Evolutionary conservation across 2,329 filamentous ascomycete genomes (phyloP), one percentile per base, ranked within the genome.

Genomic region (Trichoderma koningiopsis): DNA sequence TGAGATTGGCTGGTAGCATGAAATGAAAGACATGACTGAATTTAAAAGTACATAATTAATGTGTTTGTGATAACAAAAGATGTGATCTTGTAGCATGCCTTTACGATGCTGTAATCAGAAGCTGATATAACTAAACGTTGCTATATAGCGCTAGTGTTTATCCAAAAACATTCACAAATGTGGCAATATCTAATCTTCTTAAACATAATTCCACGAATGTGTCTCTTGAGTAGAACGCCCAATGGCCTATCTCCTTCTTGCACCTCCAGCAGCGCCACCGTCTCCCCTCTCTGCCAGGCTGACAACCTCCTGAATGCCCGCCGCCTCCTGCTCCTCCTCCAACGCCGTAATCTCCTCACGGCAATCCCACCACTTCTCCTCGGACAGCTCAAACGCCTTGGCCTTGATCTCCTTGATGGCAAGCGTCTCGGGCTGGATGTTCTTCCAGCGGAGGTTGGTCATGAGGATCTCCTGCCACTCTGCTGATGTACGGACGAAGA

Each of bases 291-390:
- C 93, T 61, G 91, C 89, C 76, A 98, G 83, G 76, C 91, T 96
- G 67, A 98, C 92, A 55, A 98, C 93, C 82, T 98, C 96, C 19
- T 94, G 92, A 79, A 98, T 97, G 11, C 96, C 94, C 40, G 94
- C 93, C 60, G 92, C 94, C 80, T 97, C 95, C 83, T 98, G 94
- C 82, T 97, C 95, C 80, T 97, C 95, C 81, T 99, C 96, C 76
- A 98, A 81, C 7, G 89, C 91, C 66, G 90, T 91, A 73, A 99
- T 92, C 82, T 98, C 95, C 82, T 99, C 96, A 75, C 96, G 88
- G 77, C 91, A 94, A 84, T 97, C 96, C 96, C 96, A 99, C 96
- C 96, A 99, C 79, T 97, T 97, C 82, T 94, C 92, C 80, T 99
- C 96, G 52, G 94, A 94, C 72, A 93, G 86, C 77, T 93, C 91